Evolutionary conservation across 306 rosid species (phyloP), one percentile per base, ranked within the genome.

Genomic region (Lathyrus sativus): DNA sequence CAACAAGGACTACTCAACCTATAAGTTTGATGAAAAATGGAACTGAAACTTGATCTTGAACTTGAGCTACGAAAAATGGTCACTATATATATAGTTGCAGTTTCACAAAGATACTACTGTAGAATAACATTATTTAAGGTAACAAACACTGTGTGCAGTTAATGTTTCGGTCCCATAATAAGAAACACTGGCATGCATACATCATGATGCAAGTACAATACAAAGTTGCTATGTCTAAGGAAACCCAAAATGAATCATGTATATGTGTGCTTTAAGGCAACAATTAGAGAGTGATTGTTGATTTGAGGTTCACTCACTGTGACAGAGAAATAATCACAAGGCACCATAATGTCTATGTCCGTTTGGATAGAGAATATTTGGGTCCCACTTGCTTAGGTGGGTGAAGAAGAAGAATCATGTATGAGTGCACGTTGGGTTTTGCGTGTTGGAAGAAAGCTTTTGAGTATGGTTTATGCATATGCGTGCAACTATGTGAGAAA

Each of bases 361-460:
- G 58, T 51, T 51, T 51, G 76, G 86, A 76, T 85, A 57, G 46
- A 79, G 65, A 70, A 48, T 76, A 28, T 39, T 43, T 43, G 74
- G 80, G 74, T 43, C 77, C 80, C 77, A 70, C 71, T 9, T 39
- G 66, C 37, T 48, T 29, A 33, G 4, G 56, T 78, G 73, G 75
- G 65, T 66, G 72, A 72, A 66, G 18, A 24, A 70, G 85, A 70
- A 78, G 87, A 79, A 85, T 81, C 81, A 83, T 35, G 87, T 44
- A 84, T 42, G 96, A 82, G 86, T 80, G 82, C 80, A 89, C 88
- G 86, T 78, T 83, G 91, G 86, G 78, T 83, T 87, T 89, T 89
- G 93, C 91, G 93, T 87, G 93, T 89, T 76, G 83, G 66, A 73
- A 15, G 66, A 82, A 74, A 80, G 82, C 73, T 83, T 87, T 87